phyloP scores from a whole-genome alignment of 192 early-diverging fungal species.

The Gigaspora rosea region DNA sequence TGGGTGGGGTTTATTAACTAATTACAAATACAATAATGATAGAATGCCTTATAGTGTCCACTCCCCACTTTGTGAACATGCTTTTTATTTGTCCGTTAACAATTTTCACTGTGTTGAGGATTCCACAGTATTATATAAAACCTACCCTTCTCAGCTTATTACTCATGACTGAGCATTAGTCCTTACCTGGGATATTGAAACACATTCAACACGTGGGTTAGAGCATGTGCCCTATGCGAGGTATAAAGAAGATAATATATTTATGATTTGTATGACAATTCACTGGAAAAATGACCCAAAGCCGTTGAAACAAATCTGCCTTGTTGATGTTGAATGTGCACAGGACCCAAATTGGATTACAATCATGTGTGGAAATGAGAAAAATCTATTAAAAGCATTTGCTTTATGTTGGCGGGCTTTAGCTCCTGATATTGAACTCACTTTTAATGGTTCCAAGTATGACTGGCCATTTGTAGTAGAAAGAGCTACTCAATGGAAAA shows the following conservation, averaged over 20 bases:
- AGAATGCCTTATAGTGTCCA: too few relatives aligned
- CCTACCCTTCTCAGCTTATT: neutral
- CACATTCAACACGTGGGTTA: neutral
- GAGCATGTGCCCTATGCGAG: neutral
- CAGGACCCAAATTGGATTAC: neutral
- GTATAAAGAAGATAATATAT: neutral
- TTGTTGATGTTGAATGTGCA: neutral
- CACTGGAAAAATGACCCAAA: slow-evolving; percentile 4
- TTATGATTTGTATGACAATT: slow-evolving; percentile 16
- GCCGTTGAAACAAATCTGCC: neutral
- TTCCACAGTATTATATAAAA: neutral
- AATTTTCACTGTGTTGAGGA: neutral
- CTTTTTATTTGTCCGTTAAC: too few relatives aligned
- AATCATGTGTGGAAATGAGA: neutral
- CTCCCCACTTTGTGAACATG: too few relatives aligned
- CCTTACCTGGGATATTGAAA: neutral
- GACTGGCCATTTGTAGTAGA: neutral
- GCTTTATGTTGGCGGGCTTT: neutral
- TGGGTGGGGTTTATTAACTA: too few relatives aligned
- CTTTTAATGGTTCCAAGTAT: neutral
- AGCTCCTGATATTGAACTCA: neutral
- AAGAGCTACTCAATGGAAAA: neutral
- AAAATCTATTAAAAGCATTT: neutral
- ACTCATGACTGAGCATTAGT: neutral
- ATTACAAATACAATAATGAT: too few relatives aligned